Evolutionary conservation across 2,329 filamentous ascomycete species (phyloP), one percentile per base, ranked within the genome.

Genomic region (Trichoderma simmonsii): DNA sequence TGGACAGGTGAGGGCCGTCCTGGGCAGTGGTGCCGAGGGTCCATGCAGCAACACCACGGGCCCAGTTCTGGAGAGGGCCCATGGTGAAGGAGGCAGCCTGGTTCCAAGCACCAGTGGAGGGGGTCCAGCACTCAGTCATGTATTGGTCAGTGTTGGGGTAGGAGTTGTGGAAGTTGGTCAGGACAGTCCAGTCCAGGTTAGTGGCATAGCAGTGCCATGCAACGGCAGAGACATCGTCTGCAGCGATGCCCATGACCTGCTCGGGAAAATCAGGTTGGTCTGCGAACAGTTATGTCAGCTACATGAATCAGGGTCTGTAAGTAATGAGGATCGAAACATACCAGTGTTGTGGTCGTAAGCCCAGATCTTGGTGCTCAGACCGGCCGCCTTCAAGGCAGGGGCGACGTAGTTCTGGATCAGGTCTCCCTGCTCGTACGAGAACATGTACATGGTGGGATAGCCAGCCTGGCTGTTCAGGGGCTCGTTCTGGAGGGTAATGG

Each of bases 21-120:
- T 79, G 77, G 7, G 77, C 78, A 76, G 84, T 80, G 7, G 83
- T 84, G 2, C 80, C 84, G 43, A 85, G 78, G 0, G 82, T 82
- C 83, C 84, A 85, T 65, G 83, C 82, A n/a, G 82, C 75, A 32
- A 80, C 77, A 11, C 83, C 84, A 18, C 79, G 76, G 9, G 82
- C 84, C 79, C 84, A 85, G 79, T 85, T 83, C 77, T 84, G 83
- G 39, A 79, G 85, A 79, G 78, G 89, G 69, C 78, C 87, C 83
- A 83, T 77, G 26, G 81, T 82, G 77, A 88, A 88, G 72, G 79
- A 78, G 26, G 80, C 79, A 4, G 80, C 79, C 66, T 80, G 78
- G 73, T 79, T 77, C 82, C 81, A 83, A 28, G 71, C 6, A 15
- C 79, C 77, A 7, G 79, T 83, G 18, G 74, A 73, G 34, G 76